These are phyloP conservation scores for Talaromyces verruculosus DNA, from an alignment of 2,329 filamentous ascomycete species.

Conservation along the genomic window DNA sequence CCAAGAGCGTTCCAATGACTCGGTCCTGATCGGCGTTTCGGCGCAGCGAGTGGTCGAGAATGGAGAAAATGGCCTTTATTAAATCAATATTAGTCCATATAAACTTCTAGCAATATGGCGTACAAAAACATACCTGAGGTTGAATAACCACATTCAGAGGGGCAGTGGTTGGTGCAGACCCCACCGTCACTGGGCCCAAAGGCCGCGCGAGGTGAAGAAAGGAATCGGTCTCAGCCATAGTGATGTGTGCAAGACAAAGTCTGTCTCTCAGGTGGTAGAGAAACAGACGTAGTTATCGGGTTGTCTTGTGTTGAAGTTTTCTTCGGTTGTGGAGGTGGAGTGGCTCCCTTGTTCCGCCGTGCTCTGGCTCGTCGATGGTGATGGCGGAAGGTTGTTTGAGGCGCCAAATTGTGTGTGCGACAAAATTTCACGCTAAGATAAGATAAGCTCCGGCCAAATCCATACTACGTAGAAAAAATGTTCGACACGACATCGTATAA, in stretches of 20 bases:
- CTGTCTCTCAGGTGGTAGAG: conserved; percentile 23
- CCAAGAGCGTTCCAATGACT: conserved; percentile 94
- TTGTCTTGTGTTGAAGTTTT: conserved; percentile 24
- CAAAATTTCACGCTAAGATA: conserved; percentile 52
- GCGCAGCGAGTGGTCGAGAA: conserved; percentile 87
- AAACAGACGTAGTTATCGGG: conserved; percentile 29
- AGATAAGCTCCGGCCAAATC: conserved; percentile 36
- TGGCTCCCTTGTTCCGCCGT: conserved; percentile 31
- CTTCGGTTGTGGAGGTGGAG: conserved; percentile 32
- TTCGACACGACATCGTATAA: background rate
- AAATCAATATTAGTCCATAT: no score
- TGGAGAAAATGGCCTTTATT: conserved; percentile 61
- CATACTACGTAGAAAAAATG: conserved; percentile 24
- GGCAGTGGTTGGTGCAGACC: conserved; percentile 80
- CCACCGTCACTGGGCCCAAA: conserved; percentile 75
- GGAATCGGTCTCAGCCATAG: conserved; percentile 78
- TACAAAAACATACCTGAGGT: conserved; percentile 71
- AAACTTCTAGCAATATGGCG: conserved; percentile 16
- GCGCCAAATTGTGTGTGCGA: conserved; percentile 44
- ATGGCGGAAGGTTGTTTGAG: conserved; percentile 25
- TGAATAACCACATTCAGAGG: conserved; percentile 93
- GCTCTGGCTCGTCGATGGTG: background rate
- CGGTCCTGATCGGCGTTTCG: conserved; percentile 89
- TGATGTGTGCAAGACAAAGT: conserved; percentile 43
- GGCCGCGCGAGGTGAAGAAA: conserved; percentile 95